Evolutionary conservation across 371 early-diverging fungal genomes (phyloP), one percentile per base, ranked within the genome.

Genomic region (Dinochytrium kinnereticum): DNA sequence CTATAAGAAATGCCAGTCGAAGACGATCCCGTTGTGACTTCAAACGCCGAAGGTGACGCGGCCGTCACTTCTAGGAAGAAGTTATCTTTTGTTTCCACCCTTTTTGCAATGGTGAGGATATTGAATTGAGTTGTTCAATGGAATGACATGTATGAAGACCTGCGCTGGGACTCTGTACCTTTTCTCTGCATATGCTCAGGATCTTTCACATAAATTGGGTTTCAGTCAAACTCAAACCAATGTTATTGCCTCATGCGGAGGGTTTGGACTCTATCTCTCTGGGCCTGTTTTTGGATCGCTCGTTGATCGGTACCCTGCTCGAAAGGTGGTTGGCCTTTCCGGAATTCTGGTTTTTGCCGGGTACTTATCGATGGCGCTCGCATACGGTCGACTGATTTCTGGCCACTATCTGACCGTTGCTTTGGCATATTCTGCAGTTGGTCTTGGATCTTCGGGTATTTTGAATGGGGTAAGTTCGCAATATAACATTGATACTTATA

Each of bases 401-500:
- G 33, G 59, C 77, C 68, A 53, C n/a, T 39, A 64, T 68, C 69
- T 64, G 75, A 74, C 80, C 0, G 81, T 88, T 67, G 80, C 83
- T 33, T 13, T 80, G 2, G 82, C 81, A 44, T 88, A 90, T 76
- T 72, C 81, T 26, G 72, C 87, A 34, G 86, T 91, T 1, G 91
- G 91, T 28, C 82, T 90, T 51, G 91, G 91, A 17, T 85, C 85
- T 5, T 82, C 88, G 69, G 88, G 84, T 1, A 81, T 86, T 0
- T 90, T 87, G 77, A 91, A 87, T 85, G 74, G 64, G 64, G 68
- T 57, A 19, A 53, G 55, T n/a, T 53, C 13, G 5, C 24, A 21
- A 26, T 28, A 55, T 13, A 1, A 50, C n/a, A 30, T 70, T 51
- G 68, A 59, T 64, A 64, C 40, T n/a, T 30, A 28, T 31, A 13